Percentiles rank a stretch among this genome's conserved stretches.
These are phyloP conservation scores for Colletotrichum tabaci DNA, from an alignment of 2,329 filamentous ascomycete species.

Conservation along the genomic window DNA sequence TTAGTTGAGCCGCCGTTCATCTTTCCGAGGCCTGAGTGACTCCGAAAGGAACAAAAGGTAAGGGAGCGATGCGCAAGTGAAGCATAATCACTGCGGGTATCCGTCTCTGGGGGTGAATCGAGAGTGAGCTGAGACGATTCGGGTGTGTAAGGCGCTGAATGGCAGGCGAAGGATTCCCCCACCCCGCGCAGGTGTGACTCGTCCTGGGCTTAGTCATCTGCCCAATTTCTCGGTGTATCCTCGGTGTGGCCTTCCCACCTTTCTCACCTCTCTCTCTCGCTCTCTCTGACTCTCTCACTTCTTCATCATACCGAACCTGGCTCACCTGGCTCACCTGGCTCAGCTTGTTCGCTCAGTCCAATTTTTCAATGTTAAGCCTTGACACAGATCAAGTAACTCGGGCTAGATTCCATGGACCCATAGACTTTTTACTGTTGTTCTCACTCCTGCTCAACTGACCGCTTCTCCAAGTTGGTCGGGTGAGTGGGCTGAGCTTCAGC, in stretches of 20 bases:
- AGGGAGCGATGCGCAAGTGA: neutral
- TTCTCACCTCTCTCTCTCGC: too few relatives aligned
- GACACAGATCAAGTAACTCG: too few relatives aligned
- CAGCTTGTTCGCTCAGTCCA: too few relatives aligned
- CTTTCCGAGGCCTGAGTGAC: constrained; percentile 11
- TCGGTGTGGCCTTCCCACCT: constrained; percentile 14
- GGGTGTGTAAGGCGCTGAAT: constrained; percentile 1
- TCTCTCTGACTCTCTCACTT: too few relatives aligned
- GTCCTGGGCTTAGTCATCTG: constrained; percentile 26
- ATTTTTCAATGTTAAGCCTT: too few relatives aligned
- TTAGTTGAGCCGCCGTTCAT: constrained; percentile 43
- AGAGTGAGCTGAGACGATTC: neutral
- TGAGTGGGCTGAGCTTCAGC: neutral
- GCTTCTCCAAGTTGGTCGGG: too few relatives aligned
- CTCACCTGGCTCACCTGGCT: too few relatives aligned
- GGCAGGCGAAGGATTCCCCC: neutral
- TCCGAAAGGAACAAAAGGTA: constrained; percentile 16
- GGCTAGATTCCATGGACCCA: too few relatives aligned
- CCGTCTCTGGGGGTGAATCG: neutral
- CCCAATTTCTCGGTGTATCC: constrained; percentile 19
- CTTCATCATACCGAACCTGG: too few relatives aligned
- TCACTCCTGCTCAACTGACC: too few relatives aligned
- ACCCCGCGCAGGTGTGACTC: constrained; percentile 33
- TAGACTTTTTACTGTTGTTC: neutral
- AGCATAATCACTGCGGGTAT: constrained; percentile 31